phyloP scores from a whole-genome alignment of 2,329 filamentous ascomycete species.

The Monosporascus sp. region DNA sequence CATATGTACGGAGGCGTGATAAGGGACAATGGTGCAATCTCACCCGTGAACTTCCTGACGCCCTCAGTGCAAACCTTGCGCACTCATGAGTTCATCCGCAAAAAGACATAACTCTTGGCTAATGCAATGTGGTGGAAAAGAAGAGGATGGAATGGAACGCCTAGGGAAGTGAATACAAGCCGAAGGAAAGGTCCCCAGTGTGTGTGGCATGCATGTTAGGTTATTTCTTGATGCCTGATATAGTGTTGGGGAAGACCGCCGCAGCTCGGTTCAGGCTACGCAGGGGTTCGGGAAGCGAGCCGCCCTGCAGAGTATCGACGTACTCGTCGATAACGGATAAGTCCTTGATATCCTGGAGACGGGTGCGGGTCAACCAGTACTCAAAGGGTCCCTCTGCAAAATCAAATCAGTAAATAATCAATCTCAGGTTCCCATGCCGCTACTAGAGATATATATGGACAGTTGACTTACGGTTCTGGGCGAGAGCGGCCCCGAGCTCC shows the following conservation, averaged over 20 bases:
- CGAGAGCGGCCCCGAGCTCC: conserved; percentile 38
- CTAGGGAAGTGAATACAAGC: too few species aligned
- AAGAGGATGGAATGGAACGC: too few species aligned
- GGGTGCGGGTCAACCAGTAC: conserved; percentile 41
- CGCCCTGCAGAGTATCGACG: conserved; percentile 29
- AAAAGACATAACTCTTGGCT: too few species aligned
- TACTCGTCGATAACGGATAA: conserved; percentile 30
- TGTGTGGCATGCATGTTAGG: too few species aligned
- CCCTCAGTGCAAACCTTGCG: too few species aligned
- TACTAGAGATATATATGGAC: not conserved
- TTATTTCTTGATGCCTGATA: conserved; percentile 3
- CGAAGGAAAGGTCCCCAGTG: too few species aligned
- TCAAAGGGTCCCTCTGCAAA: conserved; percentile 37
- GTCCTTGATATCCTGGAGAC: conserved; percentile 31
- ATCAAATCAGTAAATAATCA: not conserved
- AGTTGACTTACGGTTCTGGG: conserved; percentile 33
- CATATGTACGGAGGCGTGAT: not conserved
- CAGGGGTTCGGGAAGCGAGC: conserved; percentile 31
- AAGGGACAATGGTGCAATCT: too few species aligned
- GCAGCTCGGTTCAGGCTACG: conserved; percentile 31
- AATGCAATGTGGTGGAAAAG: too few species aligned
- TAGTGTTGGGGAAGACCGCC: conserved; percentile 26
- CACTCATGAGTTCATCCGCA: too few species aligned
- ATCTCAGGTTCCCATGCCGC: not conserved
- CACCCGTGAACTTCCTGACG: too few species aligned